Evolutionary conservation across 345 rosid genomes (phyloP), one percentile per base, ranked within the genome.

Genomic region (Ceriops zippeliana): DNA sequence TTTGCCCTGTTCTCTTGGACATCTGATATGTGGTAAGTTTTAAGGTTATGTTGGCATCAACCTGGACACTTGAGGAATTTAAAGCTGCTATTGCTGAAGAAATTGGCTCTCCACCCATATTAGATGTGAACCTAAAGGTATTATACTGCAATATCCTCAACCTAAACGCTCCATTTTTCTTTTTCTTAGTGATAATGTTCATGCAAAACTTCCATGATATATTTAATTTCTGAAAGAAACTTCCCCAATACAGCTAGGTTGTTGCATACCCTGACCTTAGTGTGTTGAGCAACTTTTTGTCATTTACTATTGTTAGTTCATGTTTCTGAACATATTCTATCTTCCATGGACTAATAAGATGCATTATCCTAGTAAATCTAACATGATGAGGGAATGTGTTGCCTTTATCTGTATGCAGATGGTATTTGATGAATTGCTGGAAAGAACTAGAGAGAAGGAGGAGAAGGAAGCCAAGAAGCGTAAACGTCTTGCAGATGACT

Each of bases 401-500:
- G 27, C 52, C 19, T 16, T 62, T 58, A 20, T 56, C 58, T 51
- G 10, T 71, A 73, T 80, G 65, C 86, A 95, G 99, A 63, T 90
- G 60, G 76, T 86, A 70, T 87, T 86, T 75, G 96, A 87, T 61
- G 97, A 91, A 66, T 77, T 95, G 80, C 83, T 91, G 78, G 95
- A 84, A 78, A 95, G 88, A 79, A 90, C 78, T 35, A 86, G 69
- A 81, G 97, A 87, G 75, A 95, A 90, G 78, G 96, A 89, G 81
- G 97, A 88, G 84, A 93, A 89, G 76, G 97, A 89, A 67, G 93
- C 89, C 58, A 88, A 86, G 81, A 95, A 82, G 75, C 89, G 79
- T 68, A 88, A 80, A 71, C 92, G 91, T 63, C 86, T 87, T 65
- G 83, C 79, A 64, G 87, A 87, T 60, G 84, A 82, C 42, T 80